These are phyloP conservation scores for Glycine tomentella DNA, from an alignment of 306 rosid genomes.

Conservation along the genomic window DNA sequence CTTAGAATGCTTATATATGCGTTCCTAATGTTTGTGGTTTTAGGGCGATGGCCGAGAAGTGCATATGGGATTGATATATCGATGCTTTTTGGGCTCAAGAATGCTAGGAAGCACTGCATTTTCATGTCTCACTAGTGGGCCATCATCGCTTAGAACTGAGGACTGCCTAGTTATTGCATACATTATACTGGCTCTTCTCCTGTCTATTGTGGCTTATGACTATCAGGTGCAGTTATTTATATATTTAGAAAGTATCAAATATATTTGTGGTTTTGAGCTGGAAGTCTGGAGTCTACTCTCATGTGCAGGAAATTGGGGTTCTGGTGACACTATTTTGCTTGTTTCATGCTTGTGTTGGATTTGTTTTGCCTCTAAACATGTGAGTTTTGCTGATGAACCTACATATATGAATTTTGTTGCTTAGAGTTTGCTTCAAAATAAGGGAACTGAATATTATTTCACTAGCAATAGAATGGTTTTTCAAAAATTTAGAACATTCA, in stretches of 20 bases:
- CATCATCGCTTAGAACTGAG: conserved; percentile 75
- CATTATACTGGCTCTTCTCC: conserved; percentile 62
- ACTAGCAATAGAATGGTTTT: too few species aligned
- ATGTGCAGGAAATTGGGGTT: conserved; percentile 84
- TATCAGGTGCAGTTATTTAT: background rate
- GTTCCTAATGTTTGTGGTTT: conserved; percentile 36
- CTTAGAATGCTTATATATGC: background rate
- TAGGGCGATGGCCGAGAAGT: conserved; percentile 98
- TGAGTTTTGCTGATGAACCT: too few species aligned
- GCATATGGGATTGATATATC: conserved; percentile 82
- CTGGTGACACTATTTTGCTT: conserved; percentile 75
- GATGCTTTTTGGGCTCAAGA: conserved; percentile 83
- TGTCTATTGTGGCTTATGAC: conserved; percentile 67
- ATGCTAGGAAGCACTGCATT: conserved; percentile 92
- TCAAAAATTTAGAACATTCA: background rate
- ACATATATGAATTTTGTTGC: too few species aligned
- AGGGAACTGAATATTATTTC: too few species aligned
- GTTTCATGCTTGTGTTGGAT: conserved; percentile 77
- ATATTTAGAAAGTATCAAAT: conserved; percentile 29
- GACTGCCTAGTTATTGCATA: conserved; percentile 75
- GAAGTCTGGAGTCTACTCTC: conserved; percentile 37
- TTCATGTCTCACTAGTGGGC: conserved; percentile 84
- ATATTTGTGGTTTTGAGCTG: conserved; percentile 27
- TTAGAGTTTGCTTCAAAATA: too few species aligned
- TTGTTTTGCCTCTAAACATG: conserved; percentile 88